Evolutionary conservation across 2,329 filamentous ascomycete species (phyloP).

Genomic region (Septoria linicola): DNA sequence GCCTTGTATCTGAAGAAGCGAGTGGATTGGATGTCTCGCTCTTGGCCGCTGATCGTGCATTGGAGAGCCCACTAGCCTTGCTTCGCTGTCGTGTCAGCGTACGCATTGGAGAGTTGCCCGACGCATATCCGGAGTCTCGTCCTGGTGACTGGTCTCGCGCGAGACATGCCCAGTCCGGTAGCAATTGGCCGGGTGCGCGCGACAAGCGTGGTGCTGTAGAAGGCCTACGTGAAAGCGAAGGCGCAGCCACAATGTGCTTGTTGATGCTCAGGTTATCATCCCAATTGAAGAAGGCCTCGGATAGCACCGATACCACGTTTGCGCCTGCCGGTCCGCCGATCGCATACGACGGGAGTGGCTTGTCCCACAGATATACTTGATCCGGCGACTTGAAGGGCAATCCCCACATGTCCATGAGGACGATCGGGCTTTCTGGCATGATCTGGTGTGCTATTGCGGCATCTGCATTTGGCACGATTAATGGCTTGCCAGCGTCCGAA

Average conservation of each 20-base stretch:
- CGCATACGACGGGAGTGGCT: conserved; percentile 69
- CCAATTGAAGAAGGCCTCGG: conserved; percentile 78
- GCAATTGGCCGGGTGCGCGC: conserved; percentile 30
- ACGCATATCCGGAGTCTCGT: conserved; percentile 37
- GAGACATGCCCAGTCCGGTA: conserved; percentile 34
- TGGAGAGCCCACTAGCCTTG: conserved; percentile 27
- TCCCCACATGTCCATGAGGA: conserved; percentile 79
- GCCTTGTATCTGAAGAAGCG: conserved; percentile 2
- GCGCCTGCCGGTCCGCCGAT: conserved; percentile 52
- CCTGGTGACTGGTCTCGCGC: conserved; percentile 33
- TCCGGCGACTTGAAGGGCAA: conserved; percentile 66
- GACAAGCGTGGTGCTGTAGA: conserved; percentile 32
- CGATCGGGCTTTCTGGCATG: conserved; percentile 62
- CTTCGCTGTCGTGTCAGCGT: conserved; percentile 28
- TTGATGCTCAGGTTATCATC: conserved; percentile 67
- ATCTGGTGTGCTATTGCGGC: conserved; percentile 65
- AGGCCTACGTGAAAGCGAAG: conserved; percentile 30
- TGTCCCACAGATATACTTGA: conserved; percentile 64
- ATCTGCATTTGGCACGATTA: conserved; percentile 59
- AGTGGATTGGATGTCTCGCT: conserved; percentile 5
- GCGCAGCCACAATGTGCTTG: conserved; percentile 58
- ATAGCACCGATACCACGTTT: conserved; percentile 68
- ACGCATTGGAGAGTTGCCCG: conserved; percentile 25
- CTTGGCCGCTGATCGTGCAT: conserved; percentile 15
- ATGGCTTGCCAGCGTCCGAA: conserved; percentile 51